Evolutionary conservation across 352 stramenopile genomes (phyloP).

Genomic region (Phytophthora sojae): DNA sequence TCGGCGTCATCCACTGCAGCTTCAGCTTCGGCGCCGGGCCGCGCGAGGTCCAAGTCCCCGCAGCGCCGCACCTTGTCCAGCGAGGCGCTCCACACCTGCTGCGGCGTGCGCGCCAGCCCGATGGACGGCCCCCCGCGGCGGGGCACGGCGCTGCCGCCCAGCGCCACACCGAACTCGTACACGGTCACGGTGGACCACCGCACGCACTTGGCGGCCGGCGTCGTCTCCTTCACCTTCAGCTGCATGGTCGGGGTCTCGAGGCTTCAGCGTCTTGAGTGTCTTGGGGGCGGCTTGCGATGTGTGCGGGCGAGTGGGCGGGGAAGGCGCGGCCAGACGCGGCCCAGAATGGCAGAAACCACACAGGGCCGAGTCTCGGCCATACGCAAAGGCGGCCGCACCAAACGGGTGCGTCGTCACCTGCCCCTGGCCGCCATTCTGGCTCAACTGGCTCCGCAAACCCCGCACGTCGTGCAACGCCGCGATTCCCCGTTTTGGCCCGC

Average conservation of each 20-base stretch:
- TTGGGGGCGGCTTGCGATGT: too few species aligned
- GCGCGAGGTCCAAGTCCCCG: slow-evolving; percentile 32
- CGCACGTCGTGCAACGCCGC: background rate
- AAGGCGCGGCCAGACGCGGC: too few species aligned
- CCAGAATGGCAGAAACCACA: slow-evolving; percentile 9
- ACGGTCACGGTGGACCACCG: slow-evolving; percentile 69
- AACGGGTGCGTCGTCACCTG: slow-evolving; percentile 19
- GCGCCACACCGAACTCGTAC: slow-evolving; percentile 68
- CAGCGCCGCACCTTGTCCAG: slow-evolving; percentile 48
- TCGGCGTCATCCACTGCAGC: background rate
- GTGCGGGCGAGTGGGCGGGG: too few species aligned
- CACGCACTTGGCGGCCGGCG: slow-evolving; percentile 44
- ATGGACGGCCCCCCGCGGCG: slow-evolving; percentile 59
- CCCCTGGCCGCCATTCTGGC: slow-evolving; percentile 10
- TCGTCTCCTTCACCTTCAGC: background rate
- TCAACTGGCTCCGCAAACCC: slow-evolving; percentile 6
- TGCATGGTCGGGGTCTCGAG: background rate
- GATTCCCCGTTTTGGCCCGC: background rate
- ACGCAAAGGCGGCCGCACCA: slow-evolving; percentile 24
- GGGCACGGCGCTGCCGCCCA: slow-evolving; percentile 61
- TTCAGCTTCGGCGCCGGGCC: slow-evolving; percentile 1
- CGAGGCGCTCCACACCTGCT: slow-evolving; percentile 55
- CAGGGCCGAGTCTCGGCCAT: slow-evolving; percentile 6
- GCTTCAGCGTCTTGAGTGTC: slow-evolving; percentile 8
- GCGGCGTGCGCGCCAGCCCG: slow-evolving; percentile 50